Conservation (phyloP, 257 asterid genomes). For the Mentha longifolia region DNA sequence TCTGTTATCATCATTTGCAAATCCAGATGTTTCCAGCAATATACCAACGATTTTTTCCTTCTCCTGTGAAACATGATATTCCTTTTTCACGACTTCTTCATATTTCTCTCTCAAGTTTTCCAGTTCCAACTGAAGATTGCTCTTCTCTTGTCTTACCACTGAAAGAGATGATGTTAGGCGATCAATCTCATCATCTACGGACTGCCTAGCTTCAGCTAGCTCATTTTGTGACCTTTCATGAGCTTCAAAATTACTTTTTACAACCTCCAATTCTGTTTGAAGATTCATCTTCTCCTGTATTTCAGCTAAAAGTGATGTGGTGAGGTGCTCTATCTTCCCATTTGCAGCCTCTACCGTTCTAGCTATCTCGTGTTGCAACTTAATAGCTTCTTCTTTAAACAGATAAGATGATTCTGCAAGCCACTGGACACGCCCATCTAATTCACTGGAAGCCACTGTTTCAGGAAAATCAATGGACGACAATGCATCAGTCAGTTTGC, state of each 20-base stretch:
- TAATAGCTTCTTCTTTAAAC: constrained; percentile 62
- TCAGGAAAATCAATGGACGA: constrained; percentile 66
- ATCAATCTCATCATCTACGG: constrained; percentile 56
- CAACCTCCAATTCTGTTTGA: constrained; percentile 66
- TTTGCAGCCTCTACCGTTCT: constrained; percentile 57
- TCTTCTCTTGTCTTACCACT: constrained; percentile 75
- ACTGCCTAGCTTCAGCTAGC: constrained; percentile 55
- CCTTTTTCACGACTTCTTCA: constrained; percentile 54
- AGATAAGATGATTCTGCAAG: constrained; percentile 59
- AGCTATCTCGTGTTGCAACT: constrained; percentile 59
- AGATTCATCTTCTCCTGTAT: constrained; percentile 61
- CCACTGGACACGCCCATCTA: constrained; percentile 60
- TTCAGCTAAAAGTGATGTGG: constrained; percentile 62
- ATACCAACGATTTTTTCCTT: constrained; percentile 54
- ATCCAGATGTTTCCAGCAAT: constrained; percentile 78
- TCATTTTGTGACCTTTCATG: constrained; percentile 56
- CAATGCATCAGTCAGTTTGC: constrained; percentile 51
- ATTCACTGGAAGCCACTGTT: constrained; percentile 53
- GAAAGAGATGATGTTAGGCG: constrained; percentile 57
- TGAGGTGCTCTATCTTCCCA: constrained; percentile 60
- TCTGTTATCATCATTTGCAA: constrained; percentile 42
- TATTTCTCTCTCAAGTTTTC: constrained; percentile 52
- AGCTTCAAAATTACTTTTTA: constrained; percentile 48
- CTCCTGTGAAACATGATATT: constrained; percentile 50
- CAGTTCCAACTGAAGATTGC: constrained; percentile 52